Evolutionary conservation across 2,329 filamentous ascomycete species (phyloP), one percentile per base, ranked within the genome.

Genomic region (Aspergillus amoenus): DNA sequence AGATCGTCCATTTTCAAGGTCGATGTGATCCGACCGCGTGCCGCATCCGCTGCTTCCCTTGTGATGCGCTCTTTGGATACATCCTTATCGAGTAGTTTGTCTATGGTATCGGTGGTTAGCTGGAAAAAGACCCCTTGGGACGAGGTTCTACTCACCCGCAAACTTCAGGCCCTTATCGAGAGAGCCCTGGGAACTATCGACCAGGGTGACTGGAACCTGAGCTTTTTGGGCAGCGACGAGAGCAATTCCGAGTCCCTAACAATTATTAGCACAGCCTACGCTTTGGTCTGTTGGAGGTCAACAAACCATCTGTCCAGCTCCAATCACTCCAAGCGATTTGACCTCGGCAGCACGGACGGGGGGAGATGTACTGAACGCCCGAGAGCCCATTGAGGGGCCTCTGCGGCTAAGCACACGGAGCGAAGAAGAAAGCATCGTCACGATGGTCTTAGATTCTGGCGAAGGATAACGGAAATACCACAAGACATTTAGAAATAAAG

Each of bases 71-170:
- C 84, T 78, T 97, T 99, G 69, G 87, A 80, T 22, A 99, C 89
- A 76, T 97, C 92, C 76, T 97, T 99, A 62, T 89, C 87, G 5
- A 99, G 85, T 6, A 99, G 87, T 75, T 96, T 97, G 70, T 97
- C 92, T 91, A 69, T 21, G 12, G n/a, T 8, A 22, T 11, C 50
- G 18, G 47, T 45, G 32, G 18, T 41, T 45, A 49, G 50, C 9
- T 47, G 24, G 22, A 37, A n/a, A 12, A 44, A 15, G 17, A 18
- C 17, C 27, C 17, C 4, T 48, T 13, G 12, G 21, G n/a, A 37
- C n/a, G 27, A 30, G 22, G n/a, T 18, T 17, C n/a, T 49, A 52
- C 78, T 61, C 77, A 91, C 89, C 89, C 65, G 93, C 93, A 76
- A 99, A 97, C 58, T 88, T 87, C 48, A 97, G 76, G 46, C 92